phyloP scores from a whole-genome alignment of 1,284 basidiomycete genomes.

The Moniliella sp. region DNA sequence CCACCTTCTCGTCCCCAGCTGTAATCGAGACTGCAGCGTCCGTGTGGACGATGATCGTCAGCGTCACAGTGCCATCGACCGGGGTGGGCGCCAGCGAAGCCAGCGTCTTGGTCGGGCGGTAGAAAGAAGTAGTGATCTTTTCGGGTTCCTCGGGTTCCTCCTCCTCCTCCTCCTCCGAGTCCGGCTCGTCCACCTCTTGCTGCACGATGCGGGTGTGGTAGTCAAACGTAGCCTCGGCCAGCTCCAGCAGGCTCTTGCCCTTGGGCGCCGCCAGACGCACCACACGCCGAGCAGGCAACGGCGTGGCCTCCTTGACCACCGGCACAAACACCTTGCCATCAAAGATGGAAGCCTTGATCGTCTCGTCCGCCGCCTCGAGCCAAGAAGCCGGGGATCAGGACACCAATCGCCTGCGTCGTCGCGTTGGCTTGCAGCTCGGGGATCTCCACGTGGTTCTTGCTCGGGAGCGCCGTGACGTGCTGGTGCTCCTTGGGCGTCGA shows the following conservation, averaged over 20 bases:
- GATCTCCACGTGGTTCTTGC: constrained; percentile 35
- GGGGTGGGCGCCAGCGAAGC: constrained; percentile 9
- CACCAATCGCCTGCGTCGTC: constrained; percentile 44
- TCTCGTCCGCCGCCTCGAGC: constrained; percentile 5
- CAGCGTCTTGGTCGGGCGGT: constrained; percentile 9
- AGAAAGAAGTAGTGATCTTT: constrained; percentile 15
- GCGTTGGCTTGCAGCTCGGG: constrained; percentile 10
- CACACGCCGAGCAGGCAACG: constrained; percentile 53
- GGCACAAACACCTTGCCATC: constrained; percentile 32
- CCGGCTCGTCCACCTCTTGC: constrained; percentile 6
- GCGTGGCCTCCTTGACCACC: constrained; percentile 34
- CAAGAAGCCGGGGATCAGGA: constrained; percentile 47
- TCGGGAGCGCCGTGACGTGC: constrained; percentile 11
- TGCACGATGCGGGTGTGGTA: constrained; percentile 46
- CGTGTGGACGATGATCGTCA: constrained; percentile 8
- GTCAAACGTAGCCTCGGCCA: constrained; percentile 67
- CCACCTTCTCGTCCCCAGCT: no score
- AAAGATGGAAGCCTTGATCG: constrained; percentile 38
- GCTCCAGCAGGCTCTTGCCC: constrained; percentile 47
- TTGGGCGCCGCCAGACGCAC: constrained; percentile 40
- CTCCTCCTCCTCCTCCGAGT: constrained; percentile 9
- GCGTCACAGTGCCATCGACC: constrained; percentile 3
- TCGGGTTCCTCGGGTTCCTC: constrained; percentile 29
- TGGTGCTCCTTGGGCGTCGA: constrained; percentile 12
- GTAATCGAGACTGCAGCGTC: constrained; percentile 4